These are phyloP conservation scores for Firmiana major DNA, from an alignment of 345 rosid genomes.

Conservation along the genomic window DNA sequence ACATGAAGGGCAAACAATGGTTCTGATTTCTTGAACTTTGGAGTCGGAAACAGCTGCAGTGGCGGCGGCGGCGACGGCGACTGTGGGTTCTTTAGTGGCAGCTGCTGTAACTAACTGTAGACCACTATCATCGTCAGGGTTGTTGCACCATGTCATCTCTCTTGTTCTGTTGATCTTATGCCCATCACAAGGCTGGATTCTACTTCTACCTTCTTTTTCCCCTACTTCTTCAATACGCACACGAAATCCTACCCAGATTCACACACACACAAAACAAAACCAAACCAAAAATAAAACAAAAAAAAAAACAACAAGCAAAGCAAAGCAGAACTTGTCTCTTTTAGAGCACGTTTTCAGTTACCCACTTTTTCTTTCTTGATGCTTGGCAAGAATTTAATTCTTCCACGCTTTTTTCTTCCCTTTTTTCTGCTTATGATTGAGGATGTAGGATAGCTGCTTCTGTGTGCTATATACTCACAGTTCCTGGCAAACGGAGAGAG, in stretches of 20 bases:
- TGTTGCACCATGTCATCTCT: slow-evolving; percentile 68
- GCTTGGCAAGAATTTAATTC: slow-evolving; percentile 26
- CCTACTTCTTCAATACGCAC: slow-evolving; percentile 17
- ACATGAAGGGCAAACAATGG: slow-evolving; percentile 64
- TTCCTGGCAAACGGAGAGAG: not conserved
- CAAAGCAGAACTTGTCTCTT: slow-evolving; percentile 17
- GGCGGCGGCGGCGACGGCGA: not conserved
- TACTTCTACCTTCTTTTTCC: slow-evolving; percentile 5
- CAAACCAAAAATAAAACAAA: not conserved
- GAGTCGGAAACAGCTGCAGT: slow-evolving; percentile 12
- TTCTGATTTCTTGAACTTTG: slow-evolving; percentile 19
- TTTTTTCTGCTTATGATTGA: not conserved
- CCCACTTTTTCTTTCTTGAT: slow-evolving; percentile 23
- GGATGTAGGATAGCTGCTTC: not conserved
- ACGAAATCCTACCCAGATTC: not conserved
- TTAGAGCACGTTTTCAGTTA: slow-evolving; percentile 28
- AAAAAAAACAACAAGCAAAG: slow-evolving; percentile 9
- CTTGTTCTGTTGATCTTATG: slow-evolving; percentile 16
- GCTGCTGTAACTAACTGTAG: slow-evolving; percentile 22
- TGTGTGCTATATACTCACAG: not conserved
- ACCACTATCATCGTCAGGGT: slow-evolving; percentile 36
- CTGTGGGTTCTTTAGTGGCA: not conserved
- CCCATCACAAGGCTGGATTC: slow-evolving; percentile 17
- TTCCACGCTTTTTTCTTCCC: slow-evolving; percentile 14
- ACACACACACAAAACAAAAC: not conserved